A percentile compares a stretch with the other conserved stretches of the same genome.
Conservation (phyloP, 2,329 filamentous ascomycete genomes). For the Alternaria incomplexa region DNA sequence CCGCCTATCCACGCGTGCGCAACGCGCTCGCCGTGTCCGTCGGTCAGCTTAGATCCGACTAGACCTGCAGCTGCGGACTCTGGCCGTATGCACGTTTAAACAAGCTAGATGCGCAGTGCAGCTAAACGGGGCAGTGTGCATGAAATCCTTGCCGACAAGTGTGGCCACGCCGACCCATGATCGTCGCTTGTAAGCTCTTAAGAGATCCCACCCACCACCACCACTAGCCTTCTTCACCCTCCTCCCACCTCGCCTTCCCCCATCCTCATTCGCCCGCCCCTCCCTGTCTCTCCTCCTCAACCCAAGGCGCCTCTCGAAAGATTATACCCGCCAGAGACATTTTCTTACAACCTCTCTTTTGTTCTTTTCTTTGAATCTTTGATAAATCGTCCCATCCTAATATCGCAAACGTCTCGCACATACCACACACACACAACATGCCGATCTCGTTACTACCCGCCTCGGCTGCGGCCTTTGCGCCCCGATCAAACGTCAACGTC, state of each 20-base stretch:
- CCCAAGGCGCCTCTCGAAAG: conserved; percentile 45
- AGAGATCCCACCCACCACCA: conserved; percentile 46
- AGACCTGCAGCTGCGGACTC: conserved; percentile 43
- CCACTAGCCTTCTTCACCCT: conserved; percentile 49
- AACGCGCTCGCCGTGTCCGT: conserved; percentile 37
- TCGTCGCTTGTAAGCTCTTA: conserved; percentile 46
- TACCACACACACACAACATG: conserved; percentile 62
- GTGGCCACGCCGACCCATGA: conserved; percentile 46
- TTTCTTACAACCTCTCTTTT: conserved; percentile 42
- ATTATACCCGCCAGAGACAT: conserved; percentile 46
- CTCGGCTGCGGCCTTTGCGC: conserved; percentile 94
- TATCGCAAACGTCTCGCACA: conserved; percentile 40
- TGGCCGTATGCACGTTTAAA: conserved; percentile 47
- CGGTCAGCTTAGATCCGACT: conserved; percentile 48
- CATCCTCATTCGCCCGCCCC: conserved; percentile 50
- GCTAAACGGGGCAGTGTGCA: conserved; percentile 49
- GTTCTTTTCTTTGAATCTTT: conserved; percentile 40
- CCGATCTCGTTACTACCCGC: conserved; percentile 91
- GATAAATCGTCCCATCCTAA: conserved; percentile 45
- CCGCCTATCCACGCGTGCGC: conserved; percentile 45
- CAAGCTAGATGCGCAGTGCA: conserved; percentile 47
- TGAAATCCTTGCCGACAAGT: conserved; percentile 42
- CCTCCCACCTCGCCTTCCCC: conserved; percentile 52
- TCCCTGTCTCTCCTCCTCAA: conserved; percentile 45
- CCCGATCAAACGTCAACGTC: conserved; percentile 90